Conservation (phyloP, 106 monocot genomes). For the Alisma plantagoaquatica region DNA sequence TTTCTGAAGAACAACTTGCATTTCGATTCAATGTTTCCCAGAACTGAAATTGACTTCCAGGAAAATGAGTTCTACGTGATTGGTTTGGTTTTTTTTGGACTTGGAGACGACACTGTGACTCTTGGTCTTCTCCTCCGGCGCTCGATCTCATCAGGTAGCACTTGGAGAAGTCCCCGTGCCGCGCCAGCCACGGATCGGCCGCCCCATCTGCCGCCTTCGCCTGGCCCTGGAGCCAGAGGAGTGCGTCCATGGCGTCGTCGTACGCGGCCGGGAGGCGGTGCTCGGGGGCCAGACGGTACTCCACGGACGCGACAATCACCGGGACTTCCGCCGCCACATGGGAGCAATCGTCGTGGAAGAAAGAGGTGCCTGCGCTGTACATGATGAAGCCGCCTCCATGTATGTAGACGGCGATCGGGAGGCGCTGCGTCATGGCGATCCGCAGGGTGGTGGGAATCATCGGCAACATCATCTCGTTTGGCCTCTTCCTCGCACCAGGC, state of each 20-base stretch:
- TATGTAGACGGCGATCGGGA: no score
- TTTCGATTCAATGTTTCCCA: no score
- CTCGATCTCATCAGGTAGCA: no score
- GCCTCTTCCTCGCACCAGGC: no score
- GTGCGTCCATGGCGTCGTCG: conserved; percentile 39
- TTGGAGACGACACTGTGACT: no score
- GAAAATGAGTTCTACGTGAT: no score
- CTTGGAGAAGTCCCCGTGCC: conserved; percentile 38
- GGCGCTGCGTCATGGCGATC: no score
- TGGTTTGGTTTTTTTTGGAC: no score
- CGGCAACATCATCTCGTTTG: no score
- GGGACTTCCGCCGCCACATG: conserved; percentile 26
- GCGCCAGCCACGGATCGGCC: conserved; percentile 20
- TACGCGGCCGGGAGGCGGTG: conserved; percentile 66
- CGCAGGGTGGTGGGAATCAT: conserved; percentile 55
- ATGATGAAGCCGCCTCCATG: conserved; percentile 69
- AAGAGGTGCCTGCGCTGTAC: conserved; percentile 26
- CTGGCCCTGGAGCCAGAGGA: conserved; percentile 24
- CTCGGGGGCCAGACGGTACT: conserved; percentile 68
- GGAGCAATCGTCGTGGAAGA: conserved; percentile 38
- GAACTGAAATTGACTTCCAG: no score
- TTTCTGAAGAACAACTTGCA: no score
- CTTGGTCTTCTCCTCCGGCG: no score
- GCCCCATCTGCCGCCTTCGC: not conserved
- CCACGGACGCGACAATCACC: conserved; percentile 47